These are phyloP conservation scores for Gremmenia infestans DNA, from an alignment of 2,329 filamentous ascomycete genomes.

Conservation along the genomic window DNA sequence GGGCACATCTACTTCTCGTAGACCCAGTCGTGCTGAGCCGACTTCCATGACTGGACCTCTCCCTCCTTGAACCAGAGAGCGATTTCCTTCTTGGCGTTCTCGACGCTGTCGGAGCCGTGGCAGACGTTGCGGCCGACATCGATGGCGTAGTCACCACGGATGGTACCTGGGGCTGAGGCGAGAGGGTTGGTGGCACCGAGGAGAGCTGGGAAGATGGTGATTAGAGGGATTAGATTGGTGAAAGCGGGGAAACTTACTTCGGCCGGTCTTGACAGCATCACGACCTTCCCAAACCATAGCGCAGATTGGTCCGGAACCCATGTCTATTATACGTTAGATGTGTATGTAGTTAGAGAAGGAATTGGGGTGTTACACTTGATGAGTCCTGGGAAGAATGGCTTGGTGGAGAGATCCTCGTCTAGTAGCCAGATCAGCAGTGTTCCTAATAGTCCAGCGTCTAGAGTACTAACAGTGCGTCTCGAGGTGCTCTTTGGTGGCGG, in stretches of 20 bases:
- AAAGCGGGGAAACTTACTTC: slow-evolving; percentile 51
- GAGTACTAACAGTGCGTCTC: slow-evolving; percentile 78
- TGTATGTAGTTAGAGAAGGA: slow-evolving; percentile 12
- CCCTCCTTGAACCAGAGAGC: slow-evolving; percentile 93
- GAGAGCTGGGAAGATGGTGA: slow-evolving; percentile 51
- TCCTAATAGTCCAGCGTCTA: not conserved
- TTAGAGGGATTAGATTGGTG: slow-evolving; percentile 12
- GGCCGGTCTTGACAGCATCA: slow-evolving; percentile 98
- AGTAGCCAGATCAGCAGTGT: slow-evolving; percentile 26
- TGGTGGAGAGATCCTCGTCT: slow-evolving; percentile 83
- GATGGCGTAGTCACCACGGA: slow-evolving; percentile 86
- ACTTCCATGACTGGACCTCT: slow-evolving; percentile 83
- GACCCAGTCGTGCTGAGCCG: slow-evolving; percentile 83
- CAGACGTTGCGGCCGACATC: slow-evolving; percentile 97
- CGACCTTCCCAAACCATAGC: slow-evolving; percentile 99
- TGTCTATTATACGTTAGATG: slow-evolving; percentile 57
- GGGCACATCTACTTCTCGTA: slow-evolving; percentile 70
- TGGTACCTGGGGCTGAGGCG: slow-evolving; percentile 91
- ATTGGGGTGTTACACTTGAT: slow-evolving; percentile 69
- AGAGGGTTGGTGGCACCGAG: slow-evolving; percentile 99
- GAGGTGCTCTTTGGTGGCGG: slow-evolving; percentile 88
- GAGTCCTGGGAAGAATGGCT: slow-evolving; percentile 96
- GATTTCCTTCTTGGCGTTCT: slow-evolving; percentile 99
- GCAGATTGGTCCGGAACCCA: slow-evolving; percentile 92
- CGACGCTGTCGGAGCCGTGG: slow-evolving; percentile 98